Conservation (phyloP, 192 early-diverging fungal genomes). For the Diversispora epigaea region DNA sequence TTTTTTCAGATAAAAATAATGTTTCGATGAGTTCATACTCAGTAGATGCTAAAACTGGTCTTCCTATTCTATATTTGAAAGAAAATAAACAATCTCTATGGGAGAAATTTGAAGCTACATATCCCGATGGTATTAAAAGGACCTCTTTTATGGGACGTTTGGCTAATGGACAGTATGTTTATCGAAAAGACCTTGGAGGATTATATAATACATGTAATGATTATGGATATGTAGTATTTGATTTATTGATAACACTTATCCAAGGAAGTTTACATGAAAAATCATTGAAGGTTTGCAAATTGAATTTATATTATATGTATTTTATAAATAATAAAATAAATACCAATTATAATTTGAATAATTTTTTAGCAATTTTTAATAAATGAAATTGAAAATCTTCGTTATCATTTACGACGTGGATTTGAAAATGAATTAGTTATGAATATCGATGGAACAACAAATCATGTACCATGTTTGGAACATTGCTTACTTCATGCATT, state of each 20-base stretch:
- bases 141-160: not conserved
- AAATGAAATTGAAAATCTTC: not conserved
- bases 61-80: not conserved
- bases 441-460: not conserved
- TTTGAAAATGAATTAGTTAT: not conserved
- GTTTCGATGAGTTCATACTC: not conserved
- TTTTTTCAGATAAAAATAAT: slow-evolving; percentile 5
- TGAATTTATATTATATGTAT: too few relatives aligned
- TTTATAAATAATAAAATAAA: too few relatives aligned
- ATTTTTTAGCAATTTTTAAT: too few relatives aligned
- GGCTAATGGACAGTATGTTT: slow-evolving; percentile 4
- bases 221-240: slow-evolving; percentile 6
- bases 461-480: not conserved
- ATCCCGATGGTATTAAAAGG: not conserved
- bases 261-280: not conserved
- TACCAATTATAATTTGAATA: not conserved
- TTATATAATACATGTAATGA: slow-evolving; percentile 11
- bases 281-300: not conserved
- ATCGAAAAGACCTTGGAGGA: not conserved
- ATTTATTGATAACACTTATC: not conserved
- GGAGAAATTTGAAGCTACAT: not conserved
- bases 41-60: not conserved
- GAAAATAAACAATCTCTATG: slow-evolving; percentile 6
- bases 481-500: not conserved
- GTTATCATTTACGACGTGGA: not conserved